A percentile compares a stretch with the other conserved stretches of the same genome.
These are phyloP conservation scores for Gliomastix tumulicola DNA, from an alignment of 2,329 filamentous ascomycete species.

Conservation along the genomic window DNA sequence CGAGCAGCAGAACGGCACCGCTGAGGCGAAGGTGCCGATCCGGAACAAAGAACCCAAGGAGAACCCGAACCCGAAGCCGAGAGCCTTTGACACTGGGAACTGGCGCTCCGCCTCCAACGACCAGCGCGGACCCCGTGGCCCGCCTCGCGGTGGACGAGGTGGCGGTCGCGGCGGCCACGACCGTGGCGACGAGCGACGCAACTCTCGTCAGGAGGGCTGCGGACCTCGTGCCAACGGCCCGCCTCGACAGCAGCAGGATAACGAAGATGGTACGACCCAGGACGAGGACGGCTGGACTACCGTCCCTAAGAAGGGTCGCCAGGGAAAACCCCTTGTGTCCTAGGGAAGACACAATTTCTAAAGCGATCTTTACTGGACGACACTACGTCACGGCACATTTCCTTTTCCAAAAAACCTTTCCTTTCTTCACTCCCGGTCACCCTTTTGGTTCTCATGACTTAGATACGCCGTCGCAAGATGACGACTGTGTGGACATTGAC, in stretches of 20 bases:
- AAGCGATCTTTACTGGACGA: no score
- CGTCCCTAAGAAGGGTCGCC: constrained; percentile 24
- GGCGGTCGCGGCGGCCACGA: constrained; percentile 24
- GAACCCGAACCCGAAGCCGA: constrained; percentile 43
- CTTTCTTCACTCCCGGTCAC: no score
- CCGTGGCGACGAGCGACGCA: constrained; percentile 26
- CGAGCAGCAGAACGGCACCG: constrained; percentile 19
- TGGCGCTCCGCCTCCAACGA: constrained; percentile 52
- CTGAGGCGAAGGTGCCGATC: constrained; percentile 42
- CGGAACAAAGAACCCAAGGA: constrained; percentile 29
- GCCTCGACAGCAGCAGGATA: constrained; percentile 27
- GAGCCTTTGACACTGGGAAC: constrained; percentile 50
- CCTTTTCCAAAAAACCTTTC: no score
- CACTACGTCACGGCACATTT: no score
- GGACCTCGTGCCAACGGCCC: constrained; percentile 42
- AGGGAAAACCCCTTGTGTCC: constrained; percentile 20
- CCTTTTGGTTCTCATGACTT: no score
- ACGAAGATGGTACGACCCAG: constrained; percentile 20
- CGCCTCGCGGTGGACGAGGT: constrained; percentile 30
- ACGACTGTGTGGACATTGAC: no score
- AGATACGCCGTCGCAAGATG: constrained; percentile 15
- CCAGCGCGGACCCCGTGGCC: constrained; percentile 39
- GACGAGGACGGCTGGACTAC: constrained; percentile 62
- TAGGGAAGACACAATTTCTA: constrained; percentile 15
- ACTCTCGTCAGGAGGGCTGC: constrained; percentile 35